Conservation (phyloP, 306 rosid species). For the Mimosa pudica region DNA sequence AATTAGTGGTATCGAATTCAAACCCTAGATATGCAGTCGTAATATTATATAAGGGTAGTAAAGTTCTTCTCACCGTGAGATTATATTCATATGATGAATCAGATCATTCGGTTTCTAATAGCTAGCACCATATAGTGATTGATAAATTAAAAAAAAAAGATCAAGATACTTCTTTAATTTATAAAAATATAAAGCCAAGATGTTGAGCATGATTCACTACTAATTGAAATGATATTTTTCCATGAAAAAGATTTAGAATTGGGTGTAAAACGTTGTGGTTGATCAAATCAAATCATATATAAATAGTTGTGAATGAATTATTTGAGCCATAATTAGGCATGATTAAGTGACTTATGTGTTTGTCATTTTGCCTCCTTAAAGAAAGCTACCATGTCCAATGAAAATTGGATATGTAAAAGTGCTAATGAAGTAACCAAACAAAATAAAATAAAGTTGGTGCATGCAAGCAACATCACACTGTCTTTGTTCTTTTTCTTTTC, state of each 20-base stretch:
- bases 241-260: not conserved
- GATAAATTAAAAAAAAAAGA: too few relatives aligned
- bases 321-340: not conserved
- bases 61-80: too few relatives aligned
- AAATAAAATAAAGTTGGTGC: not conserved
- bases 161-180: not conserved
- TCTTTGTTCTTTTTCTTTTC: not conserved
- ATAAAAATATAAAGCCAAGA: too few relatives aligned
- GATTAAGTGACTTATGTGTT: not conserved
- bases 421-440: not conserved
- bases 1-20: too few relatives aligned
- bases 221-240: not conserved
- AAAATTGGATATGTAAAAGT: not conserved
- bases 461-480: slow-evolving; percentile 8
- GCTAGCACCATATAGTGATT: too few relatives aligned
- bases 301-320: not conserved
- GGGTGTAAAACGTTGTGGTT: not conserved
- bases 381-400: not conserved
- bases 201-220: not conserved
- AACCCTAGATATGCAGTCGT: too few relatives aligned
- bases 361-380: slow-evolving; percentile 14
- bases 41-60: too few relatives aligned
- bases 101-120: too few relatives aligned
- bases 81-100: too few relatives aligned
- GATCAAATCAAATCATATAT: not conserved